phyloP scores from a whole-genome alignment of 1,284 basidiomycete species.

The Sphagnurus paluster region DNA sequence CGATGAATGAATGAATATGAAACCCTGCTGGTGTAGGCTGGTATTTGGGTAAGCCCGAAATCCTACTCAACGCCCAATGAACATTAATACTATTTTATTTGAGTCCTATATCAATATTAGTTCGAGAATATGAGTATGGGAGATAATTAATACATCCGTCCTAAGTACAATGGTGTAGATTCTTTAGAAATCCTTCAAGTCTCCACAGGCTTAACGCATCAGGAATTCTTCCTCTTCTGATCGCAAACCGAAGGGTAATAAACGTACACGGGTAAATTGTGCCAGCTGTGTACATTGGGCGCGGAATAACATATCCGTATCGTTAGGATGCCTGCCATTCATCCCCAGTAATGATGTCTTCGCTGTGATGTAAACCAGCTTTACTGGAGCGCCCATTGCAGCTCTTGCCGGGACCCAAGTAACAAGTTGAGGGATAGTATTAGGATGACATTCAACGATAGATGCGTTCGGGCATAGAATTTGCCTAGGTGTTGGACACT shows the following conservation, averaged over 20 bases:
- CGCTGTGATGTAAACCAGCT: constrained; percentile 31
- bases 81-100: background rate
- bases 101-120: background rate
- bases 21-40: too few species aligned
- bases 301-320: constrained; percentile 20
- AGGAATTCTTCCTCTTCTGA: constrained; percentile 38
- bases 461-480: constrained; percentile 42
- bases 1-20: too few species aligned
- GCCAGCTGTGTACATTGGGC: constrained; percentile 15
- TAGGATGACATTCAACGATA: constrained; percentile 39
- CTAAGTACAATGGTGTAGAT: background rate
- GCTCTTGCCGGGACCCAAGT: constrained; percentile 24
- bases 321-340: constrained; percentile 11
- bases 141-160: background rate
- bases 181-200: background rate
- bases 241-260: constrained; percentile 29
- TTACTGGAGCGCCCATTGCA: constrained; percentile 27
- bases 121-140: constrained; percentile 1
- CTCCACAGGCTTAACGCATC: constrained; percentile 9
- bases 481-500: constrained; percentile 6
- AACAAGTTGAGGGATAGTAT: constrained; percentile 24
- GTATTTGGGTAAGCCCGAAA: too few species aligned
- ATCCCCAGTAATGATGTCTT: constrained; percentile 1
- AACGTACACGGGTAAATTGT: constrained; percentile 17
- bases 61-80: too few species aligned